Base-by-base conservation (phyloP, 2,329 filamentous ascomycete species). In the Orbilia quercus region DNA sequence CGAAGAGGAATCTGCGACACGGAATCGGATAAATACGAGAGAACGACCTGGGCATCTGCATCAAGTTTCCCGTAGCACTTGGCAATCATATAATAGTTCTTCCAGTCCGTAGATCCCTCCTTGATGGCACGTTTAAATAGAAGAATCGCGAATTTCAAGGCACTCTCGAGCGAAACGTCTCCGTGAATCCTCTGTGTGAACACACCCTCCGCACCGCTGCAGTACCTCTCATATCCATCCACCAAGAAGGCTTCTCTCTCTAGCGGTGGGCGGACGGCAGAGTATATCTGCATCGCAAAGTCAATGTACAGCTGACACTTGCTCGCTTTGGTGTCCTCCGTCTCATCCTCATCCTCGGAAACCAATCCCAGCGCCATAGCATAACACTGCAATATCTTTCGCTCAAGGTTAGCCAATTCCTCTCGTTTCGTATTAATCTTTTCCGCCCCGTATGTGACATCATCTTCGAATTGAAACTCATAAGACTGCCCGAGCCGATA, bases 21-120 rank as follows among this genome's bases (percentile, higher is more conserved):
- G 1, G 89, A 85, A 73, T 84, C 84, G 12, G 84, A 80, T 64
- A 89, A 83, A 7, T 85, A 82, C 59, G 86, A 82, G 1, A 90
- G 79, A 7, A 90, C 84, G 64, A 84, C 82, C 57, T 82, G 81
- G 48, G 78, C 78, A 48, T 70, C 76, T 59, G 81, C 82, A 76
- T 85, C 88, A 84, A 91, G 89, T 79, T 91, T 91, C 87, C 89
- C 91, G 2, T 88, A 81, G 77, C 88, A 90, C 81, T 91, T 91
- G 20, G 86, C 87, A 7, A 89, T 84, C 84, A 89, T 89, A 77
- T 88, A 91, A 76, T 89, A 85, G 67, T 86, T 86, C 83, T 86
- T 85, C 89, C 89, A 91, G 59, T 84, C 84, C 59, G 87, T 84
- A 1, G 87, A 85, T 28, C 85, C 85, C 36, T 87, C 84, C 28